Percentiles rank a stretch among this genome's conserved stretches.
Evolutionary conservation across 2,329 filamentous ascomycete genomes (phyloP).

Genomic region (Fusarium heterosporum): DNA sequence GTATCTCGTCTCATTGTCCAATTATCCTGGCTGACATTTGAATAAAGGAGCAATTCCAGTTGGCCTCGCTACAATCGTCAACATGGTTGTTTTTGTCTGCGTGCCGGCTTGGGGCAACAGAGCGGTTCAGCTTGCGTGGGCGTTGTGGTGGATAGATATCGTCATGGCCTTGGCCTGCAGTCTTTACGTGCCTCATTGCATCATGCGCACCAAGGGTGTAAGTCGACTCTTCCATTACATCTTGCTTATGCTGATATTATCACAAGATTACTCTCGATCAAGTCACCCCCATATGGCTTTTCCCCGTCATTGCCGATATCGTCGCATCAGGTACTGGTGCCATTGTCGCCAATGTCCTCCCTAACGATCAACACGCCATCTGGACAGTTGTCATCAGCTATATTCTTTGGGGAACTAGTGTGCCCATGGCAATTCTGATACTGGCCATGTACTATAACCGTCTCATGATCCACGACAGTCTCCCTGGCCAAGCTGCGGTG

Average conservation of each 20-base stretch:
- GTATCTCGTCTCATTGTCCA: background rate
- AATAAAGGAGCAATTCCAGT: slow-evolving; percentile 69
- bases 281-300: slow-evolving; percentile 70
- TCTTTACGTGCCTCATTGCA: slow-evolving; percentile 63
- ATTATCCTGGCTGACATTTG: slow-evolving; percentile 47
- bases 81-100: slow-evolving; percentile 69
- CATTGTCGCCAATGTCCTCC: slow-evolving; percentile 66
- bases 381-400: slow-evolving; percentile 69
- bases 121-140: slow-evolving; percentile 63
- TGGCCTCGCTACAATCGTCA: slow-evolving; percentile 71
- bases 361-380: slow-evolving; percentile 61
- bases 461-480: slow-evolving; percentile 69
- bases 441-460: slow-evolving; percentile 72
- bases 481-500: slow-evolving; percentile 70
- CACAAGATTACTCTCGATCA: slow-evolving; percentile 42
- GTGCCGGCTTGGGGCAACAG: slow-evolving; percentile 67
- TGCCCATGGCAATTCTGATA: slow-evolving; percentile 63
- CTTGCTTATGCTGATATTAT: slow-evolving; percentile 46
- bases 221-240: slow-evolving; percentile 43
- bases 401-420: slow-evolving; percentile 70
- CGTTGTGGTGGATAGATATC: slow-evolving; percentile 65
- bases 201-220: slow-evolving; percentile 53
- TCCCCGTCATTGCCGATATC: slow-evolving; percentile 72
- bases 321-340: slow-evolving; percentile 70
- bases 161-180: slow-evolving; percentile 59